Conservation (phyloP, 345 rosid genomes). For the Pistacia integerrima region DNA sequence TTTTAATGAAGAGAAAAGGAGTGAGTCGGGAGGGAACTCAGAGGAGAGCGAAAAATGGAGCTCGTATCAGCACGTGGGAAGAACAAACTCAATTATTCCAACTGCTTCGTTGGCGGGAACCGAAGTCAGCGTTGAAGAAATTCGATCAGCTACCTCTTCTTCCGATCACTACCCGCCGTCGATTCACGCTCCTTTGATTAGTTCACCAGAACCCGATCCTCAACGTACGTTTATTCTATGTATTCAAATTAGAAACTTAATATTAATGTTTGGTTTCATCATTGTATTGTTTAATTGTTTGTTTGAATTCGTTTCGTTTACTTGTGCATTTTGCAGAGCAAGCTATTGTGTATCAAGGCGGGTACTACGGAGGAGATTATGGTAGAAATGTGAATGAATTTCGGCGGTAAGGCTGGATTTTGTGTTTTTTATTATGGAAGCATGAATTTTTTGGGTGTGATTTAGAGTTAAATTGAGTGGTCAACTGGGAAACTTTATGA, state of each 20-base stretch:
- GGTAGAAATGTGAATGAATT: constrained; percentile 39
- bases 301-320: neutral
- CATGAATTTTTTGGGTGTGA: neutral
- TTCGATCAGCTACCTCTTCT: constrained; percentile 69
- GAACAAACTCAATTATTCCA: constrained; percentile 65
- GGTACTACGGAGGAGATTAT: constrained; percentile 56
- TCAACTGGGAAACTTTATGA: neutral
- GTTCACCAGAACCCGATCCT: constrained; percentile 66
- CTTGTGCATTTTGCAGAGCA: constrained; percentile 45
- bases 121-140: constrained; percentile 83
- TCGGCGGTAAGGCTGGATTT: constrained; percentile 41
- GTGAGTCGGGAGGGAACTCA: constrained; percentile 32
- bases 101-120: constrained; percentile 66
- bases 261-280: neutral
- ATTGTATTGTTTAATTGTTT: neutral
- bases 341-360: constrained; percentile 52
- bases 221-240: constrained; percentile 30
- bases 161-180: constrained; percentile 69
- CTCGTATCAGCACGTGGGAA: constrained; percentile 74
- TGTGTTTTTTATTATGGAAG: neutral
- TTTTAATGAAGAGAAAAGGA: constrained; percentile 41
- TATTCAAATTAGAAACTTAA: no score
- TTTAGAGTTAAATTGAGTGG: constrained; percentile 1
- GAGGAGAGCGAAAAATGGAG: constrained; percentile 59
- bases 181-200: constrained; percentile 69